A percentile compares a stretch with the other conserved stretches of the same genome.
phyloP scores from a whole-genome alignment of 495 filamentous ascomycete species.

The Talaromyces proteolyticus region DNA sequence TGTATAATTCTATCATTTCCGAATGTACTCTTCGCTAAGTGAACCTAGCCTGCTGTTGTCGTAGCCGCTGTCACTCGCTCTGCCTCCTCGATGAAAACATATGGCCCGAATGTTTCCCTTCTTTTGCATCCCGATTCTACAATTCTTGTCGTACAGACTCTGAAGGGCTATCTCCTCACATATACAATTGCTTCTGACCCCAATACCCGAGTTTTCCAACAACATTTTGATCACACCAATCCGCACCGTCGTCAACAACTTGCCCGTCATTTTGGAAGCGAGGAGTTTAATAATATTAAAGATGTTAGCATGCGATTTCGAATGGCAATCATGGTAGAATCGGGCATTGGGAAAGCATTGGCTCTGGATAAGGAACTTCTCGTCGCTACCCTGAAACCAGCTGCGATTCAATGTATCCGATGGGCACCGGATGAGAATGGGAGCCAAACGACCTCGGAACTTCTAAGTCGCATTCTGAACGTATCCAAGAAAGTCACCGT shows the following conservation, averaged over 20 bases:
- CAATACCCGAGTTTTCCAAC: constrained; percentile 75
- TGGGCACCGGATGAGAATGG: constrained; percentile 82
- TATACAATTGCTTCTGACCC: constrained; percentile 88
- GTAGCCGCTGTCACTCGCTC: constrained; percentile 83
- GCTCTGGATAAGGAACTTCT: constrained; percentile 91
- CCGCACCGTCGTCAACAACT: constrained; percentile 68
- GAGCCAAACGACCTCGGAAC: constrained; percentile 83
- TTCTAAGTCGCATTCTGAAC: constrained; percentile 82
- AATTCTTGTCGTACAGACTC: constrained; percentile 89
- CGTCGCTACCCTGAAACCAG: constrained; percentile 87
- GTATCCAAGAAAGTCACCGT: constrained; percentile 70
- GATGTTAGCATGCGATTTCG: constrained; percentile 88
- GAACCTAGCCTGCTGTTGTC: constrained; percentile 74
- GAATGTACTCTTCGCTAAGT: constrained; percentile 19
- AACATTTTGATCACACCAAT: constrained; percentile 63
- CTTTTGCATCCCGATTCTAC: constrained; percentile 86
- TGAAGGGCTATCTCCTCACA: constrained; percentile 83
- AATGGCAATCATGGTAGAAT: constrained; percentile 98
- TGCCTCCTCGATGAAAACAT: constrained; percentile 65
- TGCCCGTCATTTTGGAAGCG: constrained; percentile 51
- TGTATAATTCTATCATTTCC: constrained; percentile 15
- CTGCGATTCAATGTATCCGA: constrained; percentile 91
- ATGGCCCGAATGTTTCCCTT: constrained; percentile 79
- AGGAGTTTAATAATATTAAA: constrained; percentile 70
- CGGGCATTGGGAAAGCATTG: constrained; percentile 81